These are phyloP conservation scores for Curvularia lunata DNA, from an alignment of 2,329 filamentous ascomycete genomes.

Conservation along the genomic window DNA sequence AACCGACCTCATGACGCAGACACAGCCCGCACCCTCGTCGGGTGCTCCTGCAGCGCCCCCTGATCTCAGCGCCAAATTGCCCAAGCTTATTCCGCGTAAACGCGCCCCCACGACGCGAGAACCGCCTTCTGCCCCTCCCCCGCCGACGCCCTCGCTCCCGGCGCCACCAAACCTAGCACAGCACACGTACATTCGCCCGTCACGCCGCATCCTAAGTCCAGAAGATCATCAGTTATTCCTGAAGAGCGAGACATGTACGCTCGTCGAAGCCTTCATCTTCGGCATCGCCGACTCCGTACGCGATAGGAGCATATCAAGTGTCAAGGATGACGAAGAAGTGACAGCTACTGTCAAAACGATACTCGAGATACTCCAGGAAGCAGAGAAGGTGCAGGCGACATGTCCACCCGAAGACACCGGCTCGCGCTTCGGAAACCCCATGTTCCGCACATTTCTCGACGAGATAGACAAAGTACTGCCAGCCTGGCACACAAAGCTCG, in stretches of 20 bases:
- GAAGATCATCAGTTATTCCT: constrained; percentile 84
- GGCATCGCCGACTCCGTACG: constrained; percentile 81
- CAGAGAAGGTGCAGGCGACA: constrained; percentile 68
- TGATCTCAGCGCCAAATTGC: constrained; percentile 39
- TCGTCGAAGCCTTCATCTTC: constrained; percentile 87
- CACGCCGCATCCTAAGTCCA: constrained; percentile 79
- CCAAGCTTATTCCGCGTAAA: constrained; percentile 47
- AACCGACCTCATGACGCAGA: constrained; percentile 22
- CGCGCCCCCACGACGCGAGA: constrained; percentile 30
- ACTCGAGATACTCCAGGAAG: constrained; percentile 71
- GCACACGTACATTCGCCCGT: constrained; percentile 70
- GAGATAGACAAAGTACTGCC: constrained; percentile 57
- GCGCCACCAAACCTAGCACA: constrained; percentile 67
- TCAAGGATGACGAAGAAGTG: constrained; percentile 62
- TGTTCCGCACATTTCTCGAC: constrained; percentile 83
- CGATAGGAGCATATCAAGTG: constrained; percentile 68
- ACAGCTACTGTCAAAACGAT: constrained; percentile 68
- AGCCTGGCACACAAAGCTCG: constrained; percentile 70
- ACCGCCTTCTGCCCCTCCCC: constrained; percentile 61
- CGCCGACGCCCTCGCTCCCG: constrained; percentile 76
- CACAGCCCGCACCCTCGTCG: constrained; percentile 17
- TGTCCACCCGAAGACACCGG: constrained; percentile 87
- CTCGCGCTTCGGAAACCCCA: constrained; percentile 92
- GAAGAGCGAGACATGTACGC: constrained; percentile 73
- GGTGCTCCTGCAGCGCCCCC: constrained; percentile 15